A percentile compares a stretch with the other conserved stretches of the same genome.
These are phyloP conservation scores for Tolypocladium tundrense DNA, from an alignment of 2,329 filamentous ascomycete genomes.

Conservation along the genomic window DNA sequence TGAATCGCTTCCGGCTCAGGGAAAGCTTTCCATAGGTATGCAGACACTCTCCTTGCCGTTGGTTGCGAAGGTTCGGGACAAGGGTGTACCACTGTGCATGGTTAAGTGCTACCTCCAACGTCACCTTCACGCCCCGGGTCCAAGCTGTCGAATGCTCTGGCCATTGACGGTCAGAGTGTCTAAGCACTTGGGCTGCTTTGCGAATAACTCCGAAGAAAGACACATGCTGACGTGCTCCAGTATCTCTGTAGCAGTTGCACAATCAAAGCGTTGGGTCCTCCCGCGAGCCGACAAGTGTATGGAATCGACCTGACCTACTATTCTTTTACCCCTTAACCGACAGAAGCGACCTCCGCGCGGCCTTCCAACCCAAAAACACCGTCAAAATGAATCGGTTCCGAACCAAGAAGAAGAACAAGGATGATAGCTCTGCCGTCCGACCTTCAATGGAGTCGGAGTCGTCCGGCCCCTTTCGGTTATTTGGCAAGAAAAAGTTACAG, in stretches of 20 bases:
- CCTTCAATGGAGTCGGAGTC: conserved; percentile 46
- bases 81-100: neutral
- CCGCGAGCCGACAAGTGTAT: neutral
- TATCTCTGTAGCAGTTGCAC: neutral
- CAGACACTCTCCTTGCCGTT: neutral
- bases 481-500: conserved; percentile 44
- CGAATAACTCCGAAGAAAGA: neutral
- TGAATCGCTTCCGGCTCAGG: neutral
- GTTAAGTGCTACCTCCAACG: too few species aligned
- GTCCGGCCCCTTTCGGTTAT: conserved; percentile 41
- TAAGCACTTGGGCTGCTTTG: neutral
- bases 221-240: neutral
- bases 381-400: conserved; percentile 61
- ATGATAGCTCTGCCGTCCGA: conserved; percentile 35
- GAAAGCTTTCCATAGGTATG: neutral
- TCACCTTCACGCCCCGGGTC: neutral
- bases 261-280: neutral
- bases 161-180: too few species aligned
- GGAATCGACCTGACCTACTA: neutral
- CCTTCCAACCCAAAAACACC: neutral
- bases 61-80: too few species aligned
- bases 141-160: neutral
- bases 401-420: conserved; percentile 60
- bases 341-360: neutral
- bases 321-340: too few species aligned